Evolutionary conservation across 495 filamentous ascomycete genomes (phyloP).

Genomic region (Durotheca rogersii): DNA sequence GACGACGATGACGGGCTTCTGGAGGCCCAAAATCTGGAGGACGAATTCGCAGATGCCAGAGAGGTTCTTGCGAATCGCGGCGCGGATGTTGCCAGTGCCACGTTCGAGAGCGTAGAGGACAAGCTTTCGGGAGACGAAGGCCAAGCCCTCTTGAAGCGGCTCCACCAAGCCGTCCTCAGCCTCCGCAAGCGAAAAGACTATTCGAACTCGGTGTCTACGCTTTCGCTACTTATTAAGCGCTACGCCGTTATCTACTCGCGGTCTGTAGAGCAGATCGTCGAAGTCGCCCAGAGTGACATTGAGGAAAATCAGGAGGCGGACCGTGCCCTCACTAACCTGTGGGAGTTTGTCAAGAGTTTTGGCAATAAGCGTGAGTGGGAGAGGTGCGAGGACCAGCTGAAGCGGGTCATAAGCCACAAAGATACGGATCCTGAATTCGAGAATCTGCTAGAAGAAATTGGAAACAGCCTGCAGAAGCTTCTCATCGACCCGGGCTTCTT

Average conservation of each 20-base stretch:
- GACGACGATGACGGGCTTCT: constrained; percentile 51
- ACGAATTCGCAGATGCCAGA: constrained; percentile 63
- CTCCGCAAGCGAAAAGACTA: constrained; percentile 78
- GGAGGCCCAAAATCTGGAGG: constrained; percentile 59
- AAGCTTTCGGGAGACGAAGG: constrained; percentile 69
- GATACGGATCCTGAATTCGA: constrained; percentile 84
- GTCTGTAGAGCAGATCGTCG: constrained; percentile 62
- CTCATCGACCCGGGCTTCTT: constrained; percentile 86
- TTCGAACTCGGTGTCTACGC: constrained; percentile 76
- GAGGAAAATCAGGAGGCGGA: constrained; percentile 73
- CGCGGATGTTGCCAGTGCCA: constrained; percentile 63
- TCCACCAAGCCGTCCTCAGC: constrained; percentile 74
- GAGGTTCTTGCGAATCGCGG: constrained; percentile 64
- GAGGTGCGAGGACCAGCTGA: constrained; percentile 62
- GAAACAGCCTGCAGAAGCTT: constrained; percentile 72
- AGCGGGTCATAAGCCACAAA: constrained; percentile 70
- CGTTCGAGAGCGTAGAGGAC: constrained; percentile 64
- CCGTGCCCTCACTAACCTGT: constrained; percentile 72
- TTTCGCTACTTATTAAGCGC: constrained; percentile 71
- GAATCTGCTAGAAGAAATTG: constrained; percentile 66
- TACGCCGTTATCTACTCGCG: constrained; percentile 77
- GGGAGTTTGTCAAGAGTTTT: constrained; percentile 74
- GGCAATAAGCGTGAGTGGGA: constrained; percentile 77
- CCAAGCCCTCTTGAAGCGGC: constrained; percentile 68
- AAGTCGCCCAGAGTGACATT: constrained; percentile 65